phyloP scores from a whole-genome alignment of 140 eudicot genomes.

The Flaveria floridana region DNA sequence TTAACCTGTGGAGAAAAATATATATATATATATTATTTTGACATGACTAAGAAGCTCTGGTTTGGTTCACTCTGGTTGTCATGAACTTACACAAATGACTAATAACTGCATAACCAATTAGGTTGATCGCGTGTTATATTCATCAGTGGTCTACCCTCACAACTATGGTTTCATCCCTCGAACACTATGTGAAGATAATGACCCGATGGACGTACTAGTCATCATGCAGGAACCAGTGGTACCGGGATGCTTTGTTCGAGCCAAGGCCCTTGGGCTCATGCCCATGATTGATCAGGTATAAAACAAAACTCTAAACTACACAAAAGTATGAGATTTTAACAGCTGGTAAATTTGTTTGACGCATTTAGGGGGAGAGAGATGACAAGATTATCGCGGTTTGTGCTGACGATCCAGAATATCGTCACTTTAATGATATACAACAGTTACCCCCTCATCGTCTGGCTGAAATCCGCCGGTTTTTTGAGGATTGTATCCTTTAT shows the following conservation, averaged over 20 bases:
- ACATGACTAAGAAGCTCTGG: too few species aligned
- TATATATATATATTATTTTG: too few species aligned
- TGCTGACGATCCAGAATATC: constrained; percentile 91
- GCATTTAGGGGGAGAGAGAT: constrained; percentile 77
- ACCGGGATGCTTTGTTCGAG: constrained; percentile 92
- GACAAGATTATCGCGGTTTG: constrained; percentile 98
- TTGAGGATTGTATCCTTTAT: constrained; percentile 81
- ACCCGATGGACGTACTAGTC: constrained; percentile 88
- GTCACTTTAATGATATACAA: constrained; percentile 63
- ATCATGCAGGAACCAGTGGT: constrained; percentile 93
- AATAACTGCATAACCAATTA: constrained; percentile 21
- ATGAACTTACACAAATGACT: background rate
- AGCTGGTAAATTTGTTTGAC: background rate
- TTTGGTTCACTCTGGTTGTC: too few species aligned
- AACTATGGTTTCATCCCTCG: constrained; percentile 94
- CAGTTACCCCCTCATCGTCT: constrained; percentile 89
- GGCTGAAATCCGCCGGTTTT: constrained; percentile 83
- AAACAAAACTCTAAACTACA: background rate
- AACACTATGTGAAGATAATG: constrained; percentile 84
- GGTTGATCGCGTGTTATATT: constrained; percentile 87
- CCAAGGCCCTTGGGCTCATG: constrained; percentile 88
- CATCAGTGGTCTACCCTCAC: constrained; percentile 94
- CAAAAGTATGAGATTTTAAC: background rate
- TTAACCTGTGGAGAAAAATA: too few species aligned
- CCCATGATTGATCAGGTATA: constrained; percentile 93